Conservation (phyloP, 257 asterid species). For the Fraxinus pennsylvanica region DNA sequence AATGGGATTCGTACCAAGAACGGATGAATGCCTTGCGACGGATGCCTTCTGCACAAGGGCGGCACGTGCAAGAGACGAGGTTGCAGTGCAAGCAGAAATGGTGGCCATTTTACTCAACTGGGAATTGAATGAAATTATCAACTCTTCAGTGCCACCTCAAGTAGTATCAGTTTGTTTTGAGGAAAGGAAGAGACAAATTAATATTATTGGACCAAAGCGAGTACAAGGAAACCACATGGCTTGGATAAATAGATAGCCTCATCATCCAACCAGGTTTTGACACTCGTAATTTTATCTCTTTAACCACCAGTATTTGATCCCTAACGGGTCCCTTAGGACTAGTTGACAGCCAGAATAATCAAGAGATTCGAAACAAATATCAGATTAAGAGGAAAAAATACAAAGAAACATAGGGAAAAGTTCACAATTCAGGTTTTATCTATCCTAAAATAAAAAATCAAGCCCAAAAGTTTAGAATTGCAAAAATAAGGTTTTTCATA, state of each 20-base stretch:
- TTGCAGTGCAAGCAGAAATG: constrained; percentile 56
- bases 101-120: constrained; percentile 52
- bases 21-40: constrained; percentile 34
- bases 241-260: constrained; percentile 41
- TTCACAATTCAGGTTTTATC: too few species aligned
- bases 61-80: constrained; percentile 54
- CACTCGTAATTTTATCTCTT: constrained; percentile 47
- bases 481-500: too few species aligned
- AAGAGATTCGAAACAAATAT: too few species aligned
- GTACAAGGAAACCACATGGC: constrained; percentile 41
- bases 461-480: too few species aligned
- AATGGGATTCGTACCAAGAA: constrained; percentile 39
- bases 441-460: too few species aligned
- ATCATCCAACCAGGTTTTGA: constrained; percentile 53
- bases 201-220: constrained; percentile 24
- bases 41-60: constrained; percentile 48
- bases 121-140: not conserved
- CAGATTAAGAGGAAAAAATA: too few species aligned
- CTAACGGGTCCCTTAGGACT: not conserved
- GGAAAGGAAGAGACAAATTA: constrained; percentile 11
- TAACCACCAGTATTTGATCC: constrained; percentile 25
- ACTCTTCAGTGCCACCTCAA: constrained; percentile 9
- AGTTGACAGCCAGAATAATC: too few species aligned
- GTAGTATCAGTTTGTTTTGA: constrained; percentile 14
- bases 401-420: too few species aligned